Evolutionary conservation across 345 rosid species (phyloP).

Genomic region (Rubroshorea leprosula): DNA sequence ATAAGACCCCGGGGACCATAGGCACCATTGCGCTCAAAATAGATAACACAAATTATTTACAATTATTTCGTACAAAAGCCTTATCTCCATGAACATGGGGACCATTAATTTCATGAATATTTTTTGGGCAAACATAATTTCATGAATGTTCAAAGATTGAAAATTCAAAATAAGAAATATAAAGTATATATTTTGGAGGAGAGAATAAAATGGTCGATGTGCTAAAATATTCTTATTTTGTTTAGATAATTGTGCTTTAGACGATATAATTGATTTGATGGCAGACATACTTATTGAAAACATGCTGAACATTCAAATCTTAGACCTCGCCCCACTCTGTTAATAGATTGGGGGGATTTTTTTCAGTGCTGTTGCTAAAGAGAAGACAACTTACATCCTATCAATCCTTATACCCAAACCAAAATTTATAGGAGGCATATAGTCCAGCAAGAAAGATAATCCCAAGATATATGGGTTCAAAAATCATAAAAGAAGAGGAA

Average conservation of each 20-base stretch:
- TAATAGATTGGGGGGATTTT: not conserved
- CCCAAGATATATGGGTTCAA: conserved; percentile 12
- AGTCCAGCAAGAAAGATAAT: conserved; percentile 8
- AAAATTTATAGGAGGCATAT: not conserved
- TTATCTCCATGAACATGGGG: conserved; percentile 12
- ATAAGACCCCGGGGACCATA: conserved; percentile 23
- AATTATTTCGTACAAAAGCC: not conserved
- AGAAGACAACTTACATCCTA: not conserved
- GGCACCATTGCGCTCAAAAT: conserved; percentile 1
- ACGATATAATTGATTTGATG: not conserved
- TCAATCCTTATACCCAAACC: not conserved
- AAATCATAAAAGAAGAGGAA: conserved; percentile 4
- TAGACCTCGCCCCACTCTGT: conserved; percentile 9
- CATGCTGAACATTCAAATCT: conserved; percentile 1
- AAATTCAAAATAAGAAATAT: no score
- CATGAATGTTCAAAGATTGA: not conserved
- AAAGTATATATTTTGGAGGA: no score
- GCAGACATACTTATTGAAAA: conserved; percentile 20
- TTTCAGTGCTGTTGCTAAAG: conserved; percentile 5
- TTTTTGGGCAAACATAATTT: no score
- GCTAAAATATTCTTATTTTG: no score
- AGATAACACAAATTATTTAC: not conserved
- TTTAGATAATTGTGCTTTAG: not conserved
- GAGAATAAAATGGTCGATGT: no score
- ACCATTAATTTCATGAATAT: conserved; percentile 15